These are phyloP conservation scores for Fusarium pilosicola DNA, from an alignment of 2,329 filamentous ascomycete genomes.

Conservation along the genomic window DNA sequence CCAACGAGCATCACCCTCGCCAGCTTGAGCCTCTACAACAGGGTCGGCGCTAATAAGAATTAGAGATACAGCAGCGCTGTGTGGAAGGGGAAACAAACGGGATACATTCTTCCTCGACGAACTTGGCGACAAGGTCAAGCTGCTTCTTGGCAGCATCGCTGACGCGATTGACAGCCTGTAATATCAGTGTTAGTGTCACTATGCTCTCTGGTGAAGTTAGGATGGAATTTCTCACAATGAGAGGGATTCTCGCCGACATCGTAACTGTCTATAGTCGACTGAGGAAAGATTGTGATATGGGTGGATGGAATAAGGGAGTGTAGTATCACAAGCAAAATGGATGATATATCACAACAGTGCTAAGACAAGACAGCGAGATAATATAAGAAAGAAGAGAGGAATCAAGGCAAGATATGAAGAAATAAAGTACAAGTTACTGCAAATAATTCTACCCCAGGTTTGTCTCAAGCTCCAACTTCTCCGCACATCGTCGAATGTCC, in stretches of 20 bases:
- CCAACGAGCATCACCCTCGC: conserved; percentile 81
- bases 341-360: not conserved
- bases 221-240: conserved; percentile 42
- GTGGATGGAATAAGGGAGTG: conserved; percentile 2
- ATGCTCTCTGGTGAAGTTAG: not conserved
- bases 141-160: conserved; percentile 87
- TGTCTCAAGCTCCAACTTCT: conserved; percentile 36
- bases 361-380: not conserved
- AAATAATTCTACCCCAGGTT: conserved; percentile 31
- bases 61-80: not conserved
- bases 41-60: conserved; percentile 71
- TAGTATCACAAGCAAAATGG: not conserved
- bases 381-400: not conserved
- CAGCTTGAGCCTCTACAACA: conserved; percentile 82
- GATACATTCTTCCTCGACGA: conserved; percentile 95
- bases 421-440: conserved; percentile 3
- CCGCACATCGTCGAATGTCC: conserved; percentile 42
- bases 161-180: conserved; percentile 66
- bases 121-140: conserved; percentile 89
- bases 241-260: conserved; percentile 50
- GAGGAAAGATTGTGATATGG: conserved; percentile 2
- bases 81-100: conserved; percentile 61
- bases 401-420: conserved; percentile 15
- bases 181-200: conserved; percentile 8
- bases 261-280: not conserved